A percentile compares a stretch with the other conserved stretches of the same genome.
Conservation (phyloP, 2,329 filamentous ascomycete genomes). For the Phaeosphaeriaceae sp. region DNA sequence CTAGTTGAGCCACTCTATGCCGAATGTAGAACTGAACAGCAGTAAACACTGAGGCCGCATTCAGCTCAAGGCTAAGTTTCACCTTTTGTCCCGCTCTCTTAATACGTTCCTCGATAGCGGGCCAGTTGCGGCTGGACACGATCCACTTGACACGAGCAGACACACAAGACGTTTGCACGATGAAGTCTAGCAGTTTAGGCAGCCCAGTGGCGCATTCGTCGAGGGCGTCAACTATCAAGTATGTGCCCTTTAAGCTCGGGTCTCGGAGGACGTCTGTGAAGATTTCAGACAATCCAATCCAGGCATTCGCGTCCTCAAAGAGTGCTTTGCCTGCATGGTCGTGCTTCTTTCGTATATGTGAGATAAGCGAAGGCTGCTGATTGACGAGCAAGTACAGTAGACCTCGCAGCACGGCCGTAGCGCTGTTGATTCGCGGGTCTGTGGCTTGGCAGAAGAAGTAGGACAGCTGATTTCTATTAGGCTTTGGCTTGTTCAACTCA, state of each 20-base stretch:
- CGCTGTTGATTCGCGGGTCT: too few relatives aligned
- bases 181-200: conserved; percentile 5
- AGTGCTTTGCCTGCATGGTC: conserved; percentile 1
- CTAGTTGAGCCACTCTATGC: conserved; percentile 41
- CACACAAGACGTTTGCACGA: conserved; percentile 6
- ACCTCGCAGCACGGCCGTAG: conserved; percentile 52
- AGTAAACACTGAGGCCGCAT: conserved; percentile 30
- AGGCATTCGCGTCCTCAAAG: conserved; percentile 16
- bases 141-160: conserved; percentile 7
- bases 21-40: conserved; percentile 51
- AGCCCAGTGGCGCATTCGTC: conserved; percentile 15
- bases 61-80: conserved; percentile 41
- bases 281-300: conserved; percentile 32
- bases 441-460: conserved; percentile 51
- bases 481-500: conserved; percentile 8
- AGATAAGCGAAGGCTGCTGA: conserved; percentile 18
- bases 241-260: conserved; percentile 7
- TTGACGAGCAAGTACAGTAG: conserved; percentile 52
- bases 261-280: conserved; percentile 52
- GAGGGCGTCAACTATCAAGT: conserved; percentile 20
- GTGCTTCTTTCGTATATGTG: conserved; percentile 12
- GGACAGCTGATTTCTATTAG: conserved; percentile 11
- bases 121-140: conserved; percentile 17
- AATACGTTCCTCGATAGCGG: conserved; percentile 41
- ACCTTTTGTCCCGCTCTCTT: neutral